Conservation (phyloP, 805 yeast species). For the Starmerella stellata region DNA sequence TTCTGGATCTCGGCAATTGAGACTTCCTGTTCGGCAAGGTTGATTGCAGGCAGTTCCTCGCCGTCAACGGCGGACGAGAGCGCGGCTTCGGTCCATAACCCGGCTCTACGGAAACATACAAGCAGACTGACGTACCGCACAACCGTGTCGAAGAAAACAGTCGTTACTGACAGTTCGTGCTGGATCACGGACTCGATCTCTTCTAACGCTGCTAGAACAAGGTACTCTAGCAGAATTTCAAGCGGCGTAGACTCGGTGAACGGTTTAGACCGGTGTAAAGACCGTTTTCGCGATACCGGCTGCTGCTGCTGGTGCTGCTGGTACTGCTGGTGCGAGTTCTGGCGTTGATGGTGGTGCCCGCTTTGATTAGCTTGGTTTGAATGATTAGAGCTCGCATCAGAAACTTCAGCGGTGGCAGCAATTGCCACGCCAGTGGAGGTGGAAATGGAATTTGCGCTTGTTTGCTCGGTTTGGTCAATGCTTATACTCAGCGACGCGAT, state of each 20-base stretch:
- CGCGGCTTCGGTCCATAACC: constrained; percentile 29
- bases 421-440: too few relatives aligned
- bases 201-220: too few relatives aligned
- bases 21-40: too few relatives aligned
- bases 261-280: constrained; percentile 5
- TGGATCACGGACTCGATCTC: constrained; percentile 23
- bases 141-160: constrained; percentile 54
- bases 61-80: constrained; percentile 32
- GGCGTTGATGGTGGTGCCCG: neutral
- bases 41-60: constrained; percentile 20
- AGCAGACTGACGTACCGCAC: constrained; percentile 46
- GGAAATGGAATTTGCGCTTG: too few relatives aligned
- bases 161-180: constrained; percentile 13
- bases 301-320: neutral
- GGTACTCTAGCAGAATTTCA: constrained; percentile 8
- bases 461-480: too few relatives aligned
- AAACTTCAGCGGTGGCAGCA: too few relatives aligned
- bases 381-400: too few relatives aligned
- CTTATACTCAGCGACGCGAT: too few relatives aligned
- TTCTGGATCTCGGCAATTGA: neutral
- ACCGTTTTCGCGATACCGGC: neutral
- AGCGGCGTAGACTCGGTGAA: constrained; percentile 22
- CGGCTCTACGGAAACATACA: constrained; percentile 28
- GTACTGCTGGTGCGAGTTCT: neutral
- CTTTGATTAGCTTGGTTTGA: too few relatives aligned